Conservation (phyloP, 352 stramenopile genomes). For the Elongisporangium anandrum region DNA sequence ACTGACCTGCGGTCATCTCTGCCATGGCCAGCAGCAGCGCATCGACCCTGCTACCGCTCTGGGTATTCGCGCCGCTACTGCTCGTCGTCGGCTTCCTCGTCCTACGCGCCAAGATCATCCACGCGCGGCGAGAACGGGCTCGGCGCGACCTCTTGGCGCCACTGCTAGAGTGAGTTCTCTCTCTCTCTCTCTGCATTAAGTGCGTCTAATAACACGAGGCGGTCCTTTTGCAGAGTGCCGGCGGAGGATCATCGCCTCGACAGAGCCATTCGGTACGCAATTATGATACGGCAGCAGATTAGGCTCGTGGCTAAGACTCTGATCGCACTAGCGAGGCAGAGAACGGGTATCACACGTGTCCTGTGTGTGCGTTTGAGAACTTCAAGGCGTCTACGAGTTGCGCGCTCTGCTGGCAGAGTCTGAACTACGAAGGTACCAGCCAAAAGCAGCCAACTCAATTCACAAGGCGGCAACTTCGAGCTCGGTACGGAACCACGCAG, state of each 20-base stretch:
- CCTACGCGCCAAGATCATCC: constrained; percentile 38
- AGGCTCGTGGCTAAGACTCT: constrained; percentile 1
- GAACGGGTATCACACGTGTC: constrained; percentile 38
- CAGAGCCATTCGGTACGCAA: constrained; percentile 24
- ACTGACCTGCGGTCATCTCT: background rate
- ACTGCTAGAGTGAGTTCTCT: constrained; percentile 42
- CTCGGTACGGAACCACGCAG: too few relatives aligned
- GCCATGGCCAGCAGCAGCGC: constrained; percentile 28
- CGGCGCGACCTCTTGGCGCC: constrained; percentile 49
- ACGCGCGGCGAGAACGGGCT: constrained; percentile 20
- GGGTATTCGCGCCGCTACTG: constrained; percentile 34
- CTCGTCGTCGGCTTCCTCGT: constrained; percentile 48
- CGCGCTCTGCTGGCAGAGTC: constrained; percentile 34
- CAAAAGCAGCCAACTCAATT: constrained; percentile 19
- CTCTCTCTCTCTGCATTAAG: constrained; percentile 2
- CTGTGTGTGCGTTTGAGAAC: constrained; percentile 54
- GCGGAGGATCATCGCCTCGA: constrained; percentile 43
- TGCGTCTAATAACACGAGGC: background rate
- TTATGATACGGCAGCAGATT: background rate
- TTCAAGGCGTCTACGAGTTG: constrained; percentile 49
- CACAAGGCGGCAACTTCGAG: constrained; percentile 28
- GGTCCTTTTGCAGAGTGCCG: constrained; percentile 9
- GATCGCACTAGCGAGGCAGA: constrained; percentile 26
- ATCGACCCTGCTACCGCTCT: constrained; percentile 19
- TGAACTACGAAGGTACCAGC: constrained; percentile 10